These are phyloP conservation scores for Aspergillus oerlinghausenensis DNA, from an alignment of 2,329 filamentous ascomycete genomes.

Conservation along the genomic window DNA sequence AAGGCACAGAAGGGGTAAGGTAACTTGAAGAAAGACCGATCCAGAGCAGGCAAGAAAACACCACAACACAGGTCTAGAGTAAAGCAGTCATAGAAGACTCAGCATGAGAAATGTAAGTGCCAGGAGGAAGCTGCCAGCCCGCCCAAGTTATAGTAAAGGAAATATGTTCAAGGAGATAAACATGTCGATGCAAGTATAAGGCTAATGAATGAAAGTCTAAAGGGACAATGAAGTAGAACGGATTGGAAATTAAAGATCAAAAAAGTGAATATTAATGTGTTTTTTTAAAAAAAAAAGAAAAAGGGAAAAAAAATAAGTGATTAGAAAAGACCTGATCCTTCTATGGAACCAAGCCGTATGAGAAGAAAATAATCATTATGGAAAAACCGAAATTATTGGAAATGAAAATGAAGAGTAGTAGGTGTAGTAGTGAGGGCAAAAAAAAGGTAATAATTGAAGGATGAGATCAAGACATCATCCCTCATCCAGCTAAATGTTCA, in stretches of 20 bases:
- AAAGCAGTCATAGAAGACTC: background rate
- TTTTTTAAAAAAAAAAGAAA: constrained; percentile 13
- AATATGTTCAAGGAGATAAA: constrained; percentile 3
- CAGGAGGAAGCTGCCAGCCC: constrained; percentile 12
- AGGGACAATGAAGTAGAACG: constrained; percentile 36
- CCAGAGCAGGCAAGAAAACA: constrained; percentile 34
- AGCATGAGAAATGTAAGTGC: background rate
- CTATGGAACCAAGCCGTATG: constrained; percentile 1
- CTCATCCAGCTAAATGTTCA: constrained; percentile 22
- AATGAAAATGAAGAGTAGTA: constrained; percentile 15
- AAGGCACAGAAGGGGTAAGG: constrained; percentile 40
- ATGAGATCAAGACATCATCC: constrained; percentile 37
- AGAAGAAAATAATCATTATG: constrained; percentile 8
- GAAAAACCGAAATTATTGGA: constrained; percentile 30
- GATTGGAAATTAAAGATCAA: background rate
- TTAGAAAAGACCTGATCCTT: background rate
- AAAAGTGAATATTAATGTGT: background rate
- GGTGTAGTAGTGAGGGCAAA: constrained; percentile 7
- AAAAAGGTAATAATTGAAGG: constrained; percentile 16
- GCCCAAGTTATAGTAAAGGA: constrained; percentile 16
- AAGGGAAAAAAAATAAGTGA: constrained; percentile 10
- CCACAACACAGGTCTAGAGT: constrained; percentile 11
- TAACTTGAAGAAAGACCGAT: constrained; percentile 49
- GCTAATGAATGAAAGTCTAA: constrained; percentile 8
- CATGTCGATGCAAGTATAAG: background rate